Conservation (phyloP, 495 filamentous ascomycete species). For the Poronia punctata region DNA sequence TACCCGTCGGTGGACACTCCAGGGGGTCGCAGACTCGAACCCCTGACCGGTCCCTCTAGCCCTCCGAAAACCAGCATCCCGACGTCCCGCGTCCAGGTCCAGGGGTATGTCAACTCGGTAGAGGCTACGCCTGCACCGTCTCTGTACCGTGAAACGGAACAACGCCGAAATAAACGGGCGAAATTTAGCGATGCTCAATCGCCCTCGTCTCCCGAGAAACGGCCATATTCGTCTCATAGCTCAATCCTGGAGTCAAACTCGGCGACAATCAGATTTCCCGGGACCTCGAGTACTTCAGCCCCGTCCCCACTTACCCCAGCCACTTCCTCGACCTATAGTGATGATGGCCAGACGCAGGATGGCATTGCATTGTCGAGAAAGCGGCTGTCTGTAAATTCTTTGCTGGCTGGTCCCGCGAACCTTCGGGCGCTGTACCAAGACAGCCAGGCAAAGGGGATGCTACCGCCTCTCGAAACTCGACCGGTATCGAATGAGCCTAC, state of each 20-base stretch:
- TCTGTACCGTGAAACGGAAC: conserved; percentile 10
- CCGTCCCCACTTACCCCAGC: conserved; percentile 42
- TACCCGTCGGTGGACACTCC: conserved; percentile 33
- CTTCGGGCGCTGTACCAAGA: conserved; percentile 19
- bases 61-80: conserved; percentile 15
- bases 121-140: conserved; percentile 11
- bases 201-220: conserved; percentile 14
- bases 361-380: conserved; percentile 2
- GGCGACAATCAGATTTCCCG: conserved; percentile 18
- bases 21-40: conserved; percentile 28
- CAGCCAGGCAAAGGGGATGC: conserved; percentile 15
- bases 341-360: conserved; percentile 21
- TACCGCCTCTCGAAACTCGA: conserved; percentile 19
- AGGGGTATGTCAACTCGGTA: conserved; percentile 11
- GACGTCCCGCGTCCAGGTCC: conserved; percentile 5
- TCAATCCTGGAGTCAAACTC: conserved; percentile 22
- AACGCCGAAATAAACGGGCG: conserved; percentile 19
- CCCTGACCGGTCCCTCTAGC: conserved; percentile 15
- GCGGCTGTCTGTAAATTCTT: conserved; percentile 25
- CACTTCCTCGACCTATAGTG: conserved; percentile 40
- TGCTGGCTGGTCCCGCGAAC: conserved; percentile 20
- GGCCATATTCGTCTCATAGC: conserved; percentile 25
- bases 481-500: conserved; percentile 24
- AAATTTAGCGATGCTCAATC: conserved; percentile 17
- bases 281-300: conserved; percentile 20